Evolutionary conservation across 768 basidiomycete species (phyloP).

Genomic region (Fistulinella prunicolor): DNA sequence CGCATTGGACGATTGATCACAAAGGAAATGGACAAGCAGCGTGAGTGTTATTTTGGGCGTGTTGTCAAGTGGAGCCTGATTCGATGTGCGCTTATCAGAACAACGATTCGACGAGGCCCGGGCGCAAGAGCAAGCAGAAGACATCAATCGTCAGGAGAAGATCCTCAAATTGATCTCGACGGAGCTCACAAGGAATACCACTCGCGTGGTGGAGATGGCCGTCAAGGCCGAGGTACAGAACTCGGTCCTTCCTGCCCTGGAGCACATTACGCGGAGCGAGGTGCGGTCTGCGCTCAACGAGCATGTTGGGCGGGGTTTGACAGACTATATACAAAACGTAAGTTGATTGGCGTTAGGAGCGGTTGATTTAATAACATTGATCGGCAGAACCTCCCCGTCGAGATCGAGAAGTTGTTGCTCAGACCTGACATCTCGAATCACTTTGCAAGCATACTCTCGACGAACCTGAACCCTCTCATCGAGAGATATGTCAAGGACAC

Average conservation of each 20-base stretch:
- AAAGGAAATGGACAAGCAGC: conserved; percentile 89
- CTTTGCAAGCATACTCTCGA: conserved; percentile 70
- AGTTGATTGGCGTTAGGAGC: not conserved
- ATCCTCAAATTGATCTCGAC: conserved; percentile 86
- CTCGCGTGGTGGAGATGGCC: conserved; percentile 84
- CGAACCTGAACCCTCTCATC: conserved; percentile 70
- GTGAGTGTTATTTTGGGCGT: conserved; percentile 43
- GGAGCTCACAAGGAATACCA: conserved; percentile 83
- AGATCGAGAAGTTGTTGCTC: conserved; percentile 75
- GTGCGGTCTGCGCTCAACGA: conserved; percentile 75
- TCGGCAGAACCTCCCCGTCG: conserved; percentile 64
- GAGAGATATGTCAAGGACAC: conserved; percentile 82
- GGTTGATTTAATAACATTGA: conserved; percentile 4
- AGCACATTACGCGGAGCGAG: conserved; percentile 78
- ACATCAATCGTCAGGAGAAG: conserved; percentile 84
- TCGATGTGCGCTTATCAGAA: conserved; percentile 43
- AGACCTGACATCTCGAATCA: conserved; percentile 76
- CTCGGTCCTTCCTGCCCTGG: conserved; percentile 79
- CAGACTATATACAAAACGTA: conserved; percentile 73
- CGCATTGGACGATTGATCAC: conserved; percentile 76
- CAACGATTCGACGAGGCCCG: conserved; percentile 83
- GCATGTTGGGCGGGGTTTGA: conserved; percentile 71
- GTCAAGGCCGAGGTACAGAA: conserved; percentile 83
- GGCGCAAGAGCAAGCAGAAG: conserved; percentile 71
- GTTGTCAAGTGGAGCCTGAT: conserved; percentile 5